Evolutionary conservation across 2,329 filamentous ascomycete genomes (phyloP), one percentile per base, ranked within the genome.

Genomic region (Colletotrichum sp.): DNA sequence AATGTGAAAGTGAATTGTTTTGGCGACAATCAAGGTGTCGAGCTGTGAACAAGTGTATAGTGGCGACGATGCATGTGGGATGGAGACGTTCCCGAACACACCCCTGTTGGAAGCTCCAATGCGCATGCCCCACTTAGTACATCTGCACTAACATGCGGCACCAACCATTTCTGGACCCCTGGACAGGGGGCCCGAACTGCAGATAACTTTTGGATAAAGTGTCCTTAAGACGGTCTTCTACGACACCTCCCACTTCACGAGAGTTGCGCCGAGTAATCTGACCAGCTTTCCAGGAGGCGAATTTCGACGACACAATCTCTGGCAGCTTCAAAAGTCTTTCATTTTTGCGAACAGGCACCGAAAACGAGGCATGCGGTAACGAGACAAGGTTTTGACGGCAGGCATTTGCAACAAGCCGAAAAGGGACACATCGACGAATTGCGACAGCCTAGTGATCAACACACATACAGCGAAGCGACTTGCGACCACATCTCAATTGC

Each of bases 131-230:
- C 69, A 52, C 64, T 55, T 12, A 55, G 52, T 36, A 55, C 52
- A 74, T 64, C 36, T 48, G 61, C 58, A 62, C 73, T 75, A 64
- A 36, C 52, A 7, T 32, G 26, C 56, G 48, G 73, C 73, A 71
- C 75, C 75, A 77, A 77, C 76, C 75, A 77, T 52, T 66, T 36
- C n/a, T n/a, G 63, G 66, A 58, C 24, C 65, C 71, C 69, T 73
- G 64, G 56, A 66, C 75, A 77, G 69, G 75, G 75, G 73, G 36
- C 32, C 32, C 38, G 65, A 67, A 71, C 32, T 75, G 65, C 59
- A 71, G 66, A 76, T 61, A 74, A 71, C 74, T 75, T 77, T 71
- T 75, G 75, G 76, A 75, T 77, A 77, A 69, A 77, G 71, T 77
- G 76, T 77, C 76, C 76, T 77, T 32, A 77, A 75, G 71, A 28